phyloP scores from a whole-genome alignment of 202 grass and related monocot species.

The Setaria viridis region DNA sequence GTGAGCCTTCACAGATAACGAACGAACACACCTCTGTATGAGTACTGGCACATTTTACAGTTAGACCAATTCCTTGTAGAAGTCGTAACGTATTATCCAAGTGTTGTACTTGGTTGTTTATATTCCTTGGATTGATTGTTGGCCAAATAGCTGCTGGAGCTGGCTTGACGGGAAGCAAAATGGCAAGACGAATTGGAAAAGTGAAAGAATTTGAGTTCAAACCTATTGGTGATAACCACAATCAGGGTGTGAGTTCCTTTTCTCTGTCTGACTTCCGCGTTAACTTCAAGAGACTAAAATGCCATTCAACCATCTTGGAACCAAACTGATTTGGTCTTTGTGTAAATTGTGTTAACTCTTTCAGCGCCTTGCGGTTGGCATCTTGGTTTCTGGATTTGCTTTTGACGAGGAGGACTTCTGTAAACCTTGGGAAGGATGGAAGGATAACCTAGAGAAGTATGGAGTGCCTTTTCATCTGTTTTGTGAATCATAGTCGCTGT shows the following conservation, averaged over 20 bases:
- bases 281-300: constrained; percentile 32
- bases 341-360: constrained; percentile 19
- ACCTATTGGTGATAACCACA: constrained; percentile 88
- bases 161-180: constrained; percentile 93
- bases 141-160: constrained; percentile 80
- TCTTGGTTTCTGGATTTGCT: constrained; percentile 87
- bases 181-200: constrained; percentile 83
- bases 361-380: constrained; percentile 89
- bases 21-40: neutral
- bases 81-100: neutral
- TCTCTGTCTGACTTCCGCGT: constrained; percentile 7
- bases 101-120: constrained; percentile 8
- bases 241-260: constrained; percentile 91
- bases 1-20: neutral
- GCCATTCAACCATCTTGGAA: neutral
- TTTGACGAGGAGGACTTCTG: constrained; percentile 89
- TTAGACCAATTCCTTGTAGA: neutral
- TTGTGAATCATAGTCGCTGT: neutral
- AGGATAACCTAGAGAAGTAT: constrained; percentile 96
- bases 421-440: constrained; percentile 88
- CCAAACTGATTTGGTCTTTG: constrained; percentile 41
- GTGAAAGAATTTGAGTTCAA: constrained; percentile 98
- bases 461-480: constrained; percentile 32
- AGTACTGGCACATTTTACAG: constrained; percentile 16
- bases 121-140: constrained; percentile 39